Conservation (phyloP, 2,329 filamentous ascomycete species). For the Ascochyta lentis region DNA sequence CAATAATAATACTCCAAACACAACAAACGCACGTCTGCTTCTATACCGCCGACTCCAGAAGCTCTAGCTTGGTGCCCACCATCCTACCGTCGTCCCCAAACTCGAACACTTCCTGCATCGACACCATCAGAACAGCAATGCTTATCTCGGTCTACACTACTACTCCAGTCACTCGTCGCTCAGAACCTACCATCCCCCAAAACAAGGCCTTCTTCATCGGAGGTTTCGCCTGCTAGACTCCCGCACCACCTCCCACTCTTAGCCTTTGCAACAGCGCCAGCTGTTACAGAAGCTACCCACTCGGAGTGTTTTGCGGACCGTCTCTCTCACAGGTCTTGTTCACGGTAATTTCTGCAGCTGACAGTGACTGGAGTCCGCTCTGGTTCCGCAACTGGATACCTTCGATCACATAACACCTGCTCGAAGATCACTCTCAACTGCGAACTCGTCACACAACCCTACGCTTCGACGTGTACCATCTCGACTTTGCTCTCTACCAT, state of each 20-base stretch:
- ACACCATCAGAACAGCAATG: slow-evolving; percentile 42
- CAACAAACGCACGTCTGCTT: slow-evolving; percentile 14
- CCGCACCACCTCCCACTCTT: slow-evolving; percentile 43
- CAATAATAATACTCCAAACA: slow-evolving; percentile 38
- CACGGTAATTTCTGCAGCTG: slow-evolving; percentile 52
- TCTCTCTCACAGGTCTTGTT: slow-evolving; percentile 50
- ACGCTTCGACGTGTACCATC: slow-evolving; percentile 27
- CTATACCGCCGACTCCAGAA: slow-evolving; percentile 29
- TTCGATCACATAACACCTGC: slow-evolving; percentile 44
- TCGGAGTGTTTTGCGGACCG: slow-evolving; percentile 48
- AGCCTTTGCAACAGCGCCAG: slow-evolving; percentile 45
- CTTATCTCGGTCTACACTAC: slow-evolving; percentile 38
- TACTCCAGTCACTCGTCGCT: slow-evolving; percentile 54
- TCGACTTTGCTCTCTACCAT: slow-evolving; percentile 25
- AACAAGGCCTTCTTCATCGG: slow-evolving; percentile 50
- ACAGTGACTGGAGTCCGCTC: slow-evolving; percentile 52
- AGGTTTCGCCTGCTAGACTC: slow-evolving; percentile 49
- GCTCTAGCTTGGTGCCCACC: slow-evolving; percentile 38
- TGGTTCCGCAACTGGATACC: slow-evolving; percentile 40
- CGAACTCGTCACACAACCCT: slow-evolving; percentile 40
- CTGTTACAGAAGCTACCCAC: slow-evolving; percentile 43
- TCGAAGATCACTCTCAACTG: slow-evolving; percentile 39
- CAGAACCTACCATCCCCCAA: slow-evolving; percentile 48
- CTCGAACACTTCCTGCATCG: slow-evolving; percentile 38
- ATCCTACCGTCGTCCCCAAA: slow-evolving; percentile 32